Conservation (phyloP, 257 asterid genomes). For the Lycium ferocissimum region DNA sequence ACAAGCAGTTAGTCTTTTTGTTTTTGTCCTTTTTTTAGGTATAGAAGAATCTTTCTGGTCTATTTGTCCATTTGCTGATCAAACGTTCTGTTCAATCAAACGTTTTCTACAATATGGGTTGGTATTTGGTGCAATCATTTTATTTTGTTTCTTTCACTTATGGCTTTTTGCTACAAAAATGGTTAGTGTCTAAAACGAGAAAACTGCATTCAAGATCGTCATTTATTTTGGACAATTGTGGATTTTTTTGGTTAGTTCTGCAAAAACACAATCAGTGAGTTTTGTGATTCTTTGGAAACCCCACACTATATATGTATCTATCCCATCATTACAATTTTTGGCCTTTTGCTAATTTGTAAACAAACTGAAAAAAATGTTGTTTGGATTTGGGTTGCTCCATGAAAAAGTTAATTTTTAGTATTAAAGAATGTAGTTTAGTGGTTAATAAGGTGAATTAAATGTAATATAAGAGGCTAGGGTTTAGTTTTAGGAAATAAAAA, state of each 20-base stretch:
- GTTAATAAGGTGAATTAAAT: not conserved
- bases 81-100: not conserved
- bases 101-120: slow-evolving; percentile 27
- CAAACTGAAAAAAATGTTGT: not conserved
- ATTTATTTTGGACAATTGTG: slow-evolving; percentile 34
- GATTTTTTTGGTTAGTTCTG: slow-evolving; percentile 23
- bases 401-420: not conserved
- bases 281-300: slow-evolving; percentile 21
- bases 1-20: not conserved
- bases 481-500: not conserved
- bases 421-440: not conserved
- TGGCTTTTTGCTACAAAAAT: not conserved
- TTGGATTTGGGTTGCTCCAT: slow-evolving; percentile 5
- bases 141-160: slow-evolving; percentile 1
- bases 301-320: slow-evolving; percentile 31
- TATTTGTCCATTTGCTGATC: slow-evolving; percentile 20
- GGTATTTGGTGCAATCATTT: slow-evolving; percentile 15
- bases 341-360: not conserved
- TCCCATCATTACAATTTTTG: slow-evolving; percentile 38
- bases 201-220: slow-evolving; percentile 40
- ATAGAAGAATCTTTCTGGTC: slow-evolving; percentile 15
- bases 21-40: not conserved
- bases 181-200: slow-evolving; percentile 38
- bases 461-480: not conserved
- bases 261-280: not conserved